A percentile compares a stretch with the other conserved stretches of the same genome.
phyloP scores from a whole-genome alignment of 176 grass and related monocot species.

The Dendrocalamus sinicus region DNA sequence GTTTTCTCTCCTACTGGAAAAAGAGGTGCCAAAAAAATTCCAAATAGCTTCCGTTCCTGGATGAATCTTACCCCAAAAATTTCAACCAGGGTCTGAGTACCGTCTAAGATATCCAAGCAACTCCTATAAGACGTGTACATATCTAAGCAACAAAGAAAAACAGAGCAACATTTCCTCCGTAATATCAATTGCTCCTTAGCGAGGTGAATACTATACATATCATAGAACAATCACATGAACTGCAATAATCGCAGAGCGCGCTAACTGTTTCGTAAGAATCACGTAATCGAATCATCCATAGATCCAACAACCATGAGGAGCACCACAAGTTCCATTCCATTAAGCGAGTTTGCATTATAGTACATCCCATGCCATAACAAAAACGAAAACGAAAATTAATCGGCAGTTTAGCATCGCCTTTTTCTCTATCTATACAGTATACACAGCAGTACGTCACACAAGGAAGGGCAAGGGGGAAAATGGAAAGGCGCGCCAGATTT shows the following conservation, averaged over 20 bases:
- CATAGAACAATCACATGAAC: not conserved
- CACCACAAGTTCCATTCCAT: slow-evolving; percentile 35
- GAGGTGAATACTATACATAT: not conserved
- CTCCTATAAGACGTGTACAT: not conserved
- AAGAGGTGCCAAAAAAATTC: not conserved
- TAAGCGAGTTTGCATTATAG: slow-evolving; percentile 12
- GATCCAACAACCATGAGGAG: slow-evolving; percentile 23
- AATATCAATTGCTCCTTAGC: not conserved
- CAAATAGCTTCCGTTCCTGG: not conserved
- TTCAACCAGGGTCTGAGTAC: not conserved
- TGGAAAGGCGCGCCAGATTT: slow-evolving; percentile 33
- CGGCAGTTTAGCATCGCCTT: not conserved
- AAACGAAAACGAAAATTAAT: slow-evolving; percentile 20
- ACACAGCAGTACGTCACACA: not conserved
- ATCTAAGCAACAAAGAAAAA: not conserved
- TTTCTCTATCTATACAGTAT: not conserved
- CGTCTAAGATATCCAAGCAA: not conserved
- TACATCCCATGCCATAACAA: slow-evolving; percentile 16
- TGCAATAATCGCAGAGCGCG: not conserved
- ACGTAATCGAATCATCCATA: not conserved
- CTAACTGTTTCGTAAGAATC: not conserved
- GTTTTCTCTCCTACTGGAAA: not conserved
- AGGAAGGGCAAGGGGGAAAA: not conserved
- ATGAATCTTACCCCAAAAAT: not conserved
- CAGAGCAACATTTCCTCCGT: not conserved